Conservation (phyloP, 768 basidiomycete species). For the Leccinum pellstonianum region DNA sequence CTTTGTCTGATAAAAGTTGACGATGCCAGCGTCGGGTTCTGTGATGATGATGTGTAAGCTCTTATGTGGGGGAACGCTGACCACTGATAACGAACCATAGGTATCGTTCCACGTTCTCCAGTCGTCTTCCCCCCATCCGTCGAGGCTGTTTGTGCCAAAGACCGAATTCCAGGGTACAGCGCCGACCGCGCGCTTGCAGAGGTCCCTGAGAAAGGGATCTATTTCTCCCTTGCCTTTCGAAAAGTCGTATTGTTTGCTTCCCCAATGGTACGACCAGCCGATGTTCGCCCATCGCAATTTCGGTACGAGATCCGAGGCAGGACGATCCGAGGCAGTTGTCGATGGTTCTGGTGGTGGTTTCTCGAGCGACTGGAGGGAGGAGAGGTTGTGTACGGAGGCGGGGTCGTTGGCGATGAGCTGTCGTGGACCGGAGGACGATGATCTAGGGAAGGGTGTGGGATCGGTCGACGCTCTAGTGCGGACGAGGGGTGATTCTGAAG, state of each 20-base stretch:
- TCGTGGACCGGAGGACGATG: slow-evolving; percentile 49
- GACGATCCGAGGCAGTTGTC: slow-evolving; percentile 47
- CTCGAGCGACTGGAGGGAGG: slow-evolving; percentile 49
- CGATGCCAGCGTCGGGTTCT: slow-evolving; percentile 96
- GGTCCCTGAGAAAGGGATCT: slow-evolving; percentile 47
- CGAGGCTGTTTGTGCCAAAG: slow-evolving; percentile 39
- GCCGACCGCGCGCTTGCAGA: slow-evolving; percentile 64
- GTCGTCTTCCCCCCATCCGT: slow-evolving; percentile 55
- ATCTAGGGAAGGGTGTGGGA: neutral
- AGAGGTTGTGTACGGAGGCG: slow-evolving; percentile 55
- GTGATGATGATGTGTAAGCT: neutral
- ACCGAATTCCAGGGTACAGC: slow-evolving; percentile 70
- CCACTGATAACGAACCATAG: slow-evolving; percentile 56
- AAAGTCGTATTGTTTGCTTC: slow-evolving; percentile 93
- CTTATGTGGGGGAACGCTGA: slow-evolving; percentile 4
- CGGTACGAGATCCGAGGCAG: slow-evolving; percentile 56
- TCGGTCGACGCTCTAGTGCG: slow-evolving; percentile 38
- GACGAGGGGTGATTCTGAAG: slow-evolving; percentile 38
- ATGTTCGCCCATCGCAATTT: slow-evolving; percentile 96
- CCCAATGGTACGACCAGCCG: slow-evolving; percentile 97
- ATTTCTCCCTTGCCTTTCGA: slow-evolving; percentile 64
- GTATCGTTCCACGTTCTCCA: slow-evolving; percentile 76
- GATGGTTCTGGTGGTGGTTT: slow-evolving; percentile 70
- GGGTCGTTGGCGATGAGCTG: slow-evolving; percentile 72
- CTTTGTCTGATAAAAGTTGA: slow-evolving; percentile 91